Evolutionary conservation across 2,329 filamentous ascomycete species (phyloP).

Genomic region (Sordariomycetes sp.): DNA sequence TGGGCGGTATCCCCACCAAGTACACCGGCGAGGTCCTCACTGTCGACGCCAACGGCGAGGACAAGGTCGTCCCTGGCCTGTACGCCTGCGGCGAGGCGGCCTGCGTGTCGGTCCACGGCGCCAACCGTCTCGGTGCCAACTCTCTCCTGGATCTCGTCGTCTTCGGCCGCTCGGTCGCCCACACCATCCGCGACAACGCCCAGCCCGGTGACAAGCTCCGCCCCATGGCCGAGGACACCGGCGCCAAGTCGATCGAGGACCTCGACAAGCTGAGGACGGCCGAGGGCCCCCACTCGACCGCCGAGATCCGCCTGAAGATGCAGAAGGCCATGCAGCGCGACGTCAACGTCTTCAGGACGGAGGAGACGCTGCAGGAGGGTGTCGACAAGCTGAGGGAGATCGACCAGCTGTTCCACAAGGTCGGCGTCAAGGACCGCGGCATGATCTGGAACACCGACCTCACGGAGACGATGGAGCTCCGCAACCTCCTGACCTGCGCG

Average conservation of each 20-base stretch:
- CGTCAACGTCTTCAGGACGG: slow-evolving; percentile 91
- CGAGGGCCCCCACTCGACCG: slow-evolving; percentile 73
- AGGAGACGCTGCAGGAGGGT: slow-evolving; percentile 88
- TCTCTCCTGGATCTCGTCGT: slow-evolving; percentile 95
- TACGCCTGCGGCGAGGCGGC: slow-evolving; percentile 96
- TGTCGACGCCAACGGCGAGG: slow-evolving; percentile 71
- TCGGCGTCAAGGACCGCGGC: slow-evolving; percentile 94
- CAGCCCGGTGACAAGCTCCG: slow-evolving; percentile 69
- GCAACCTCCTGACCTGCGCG: slow-evolving; percentile 94
- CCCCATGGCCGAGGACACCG: slow-evolving; percentile 72
- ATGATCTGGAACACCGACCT: slow-evolving; percentile 99
- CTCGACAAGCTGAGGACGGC: slow-evolving; percentile 79
- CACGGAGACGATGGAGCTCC: slow-evolving; percentile 88
- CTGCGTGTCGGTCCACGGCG: slow-evolving; percentile 95
- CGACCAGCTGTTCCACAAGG: slow-evolving; percentile 64
- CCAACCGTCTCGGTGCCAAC: slow-evolving; percentile 96
- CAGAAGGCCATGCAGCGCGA: slow-evolving; percentile 98
- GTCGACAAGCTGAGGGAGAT: slow-evolving; percentile 78
- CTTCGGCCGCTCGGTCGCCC: slow-evolving; percentile 92
- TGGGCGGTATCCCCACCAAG: slow-evolving; percentile 96
- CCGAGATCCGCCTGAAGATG: slow-evolving; percentile 82
- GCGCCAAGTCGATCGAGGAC: slow-evolving; percentile 72
- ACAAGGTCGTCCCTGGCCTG: slow-evolving; percentile 86
- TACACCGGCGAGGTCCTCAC: slow-evolving; percentile 96
- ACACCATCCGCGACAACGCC: slow-evolving; percentile 93